Evolutionary conservation across 2,329 filamentous ascomycete species (phyloP).

Genomic region (Eutypella sp.): DNA sequence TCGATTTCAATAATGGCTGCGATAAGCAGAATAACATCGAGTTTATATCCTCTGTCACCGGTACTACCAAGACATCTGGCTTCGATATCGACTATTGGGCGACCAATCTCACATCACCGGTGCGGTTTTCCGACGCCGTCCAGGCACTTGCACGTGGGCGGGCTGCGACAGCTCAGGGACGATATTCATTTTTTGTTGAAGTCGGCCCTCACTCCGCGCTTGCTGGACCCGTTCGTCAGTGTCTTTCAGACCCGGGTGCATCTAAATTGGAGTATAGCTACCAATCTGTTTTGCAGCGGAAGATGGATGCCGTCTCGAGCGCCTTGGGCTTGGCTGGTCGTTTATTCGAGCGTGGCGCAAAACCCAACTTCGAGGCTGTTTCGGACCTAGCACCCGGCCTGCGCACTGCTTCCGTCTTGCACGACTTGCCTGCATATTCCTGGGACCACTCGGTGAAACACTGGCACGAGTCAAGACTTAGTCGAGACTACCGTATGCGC

Average conservation of each 20-base stretch:
- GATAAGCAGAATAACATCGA: background rate
- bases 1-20: background rate
- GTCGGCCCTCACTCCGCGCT: slow-evolving; percentile 22
- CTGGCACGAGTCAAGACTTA: slow-evolving; percentile 10
- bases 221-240: slow-evolving; percentile 14
- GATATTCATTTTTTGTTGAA: slow-evolving; percentile 16
- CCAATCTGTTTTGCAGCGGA: slow-evolving; percentile 2
- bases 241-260: background rate
- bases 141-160: slow-evolving; percentile 6
- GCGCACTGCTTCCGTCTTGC: background rate
- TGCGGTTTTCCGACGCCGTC: slow-evolving; percentile 23
- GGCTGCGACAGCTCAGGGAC: slow-evolving; percentile 9
- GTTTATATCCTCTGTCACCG: slow-evolving; percentile 2
- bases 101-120: slow-evolving; percentile 13
- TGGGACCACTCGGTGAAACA: slow-evolving; percentile 14
- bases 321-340: slow-evolving; percentile 1
- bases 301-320: slow-evolving; percentile 2
- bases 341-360: slow-evolving; percentile 4
- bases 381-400: background rate
- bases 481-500: slow-evolving; percentile 4
- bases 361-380: background rate
- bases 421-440: slow-evolving; percentile 7
- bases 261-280: slow-evolving; percentile 2
- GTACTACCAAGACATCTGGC: background rate
- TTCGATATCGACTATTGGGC: slow-evolving; percentile 6